Evolutionary conservation across 306 rosid genomes (phyloP), one percentile per base, ranked within the genome.

Genomic region (Abrus precatorius): DNA sequence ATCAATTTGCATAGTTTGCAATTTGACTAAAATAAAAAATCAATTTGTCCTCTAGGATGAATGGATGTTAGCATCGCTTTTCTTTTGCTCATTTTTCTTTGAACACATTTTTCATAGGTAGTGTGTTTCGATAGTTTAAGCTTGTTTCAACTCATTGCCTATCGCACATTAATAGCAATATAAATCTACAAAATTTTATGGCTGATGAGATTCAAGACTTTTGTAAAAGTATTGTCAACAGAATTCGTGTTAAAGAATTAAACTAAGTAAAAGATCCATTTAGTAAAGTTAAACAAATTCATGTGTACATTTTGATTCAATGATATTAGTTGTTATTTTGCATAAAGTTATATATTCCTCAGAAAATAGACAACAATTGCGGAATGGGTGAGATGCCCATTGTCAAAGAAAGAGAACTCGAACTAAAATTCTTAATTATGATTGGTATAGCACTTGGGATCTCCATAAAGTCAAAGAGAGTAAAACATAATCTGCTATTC

Each of bases 361-460:
- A 14, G 13, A 40, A 6, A 40, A 40, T 65, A 65, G 71, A 65
- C 52, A 65, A 2, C 12, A 64, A 38, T 64, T 40, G 71, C 3
- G 49, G 50, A 65, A 40, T 64, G 11, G 69, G 34, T 34, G 10
- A 34, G 69, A 36, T 62, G 69, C 45, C 29, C 45, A 36, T 13
- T 12, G 30, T 14, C 12, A 3, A 65, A 59, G 65, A 61, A 61
- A 66, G 53, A 43, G 9, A 66, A 66, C 36, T 66, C 43, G 72
- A 66, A 7, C 4, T 7, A 3, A 43, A 67, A 67, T 28, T 44
- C 9, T 41, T 67, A 4, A 9, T 9, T 27, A 9, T 12, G 72
- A 67, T 44, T 20, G 36, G 4, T 54, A 67, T 44, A 20, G 53
- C 54, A 66, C 36, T 66, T 20, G 34, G 72, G 44, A 66, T 66